These are phyloP conservation scores for Eucalyptus regnans DNA, from an alignment of 345 rosid genomes.

Conservation along the genomic window DNA sequence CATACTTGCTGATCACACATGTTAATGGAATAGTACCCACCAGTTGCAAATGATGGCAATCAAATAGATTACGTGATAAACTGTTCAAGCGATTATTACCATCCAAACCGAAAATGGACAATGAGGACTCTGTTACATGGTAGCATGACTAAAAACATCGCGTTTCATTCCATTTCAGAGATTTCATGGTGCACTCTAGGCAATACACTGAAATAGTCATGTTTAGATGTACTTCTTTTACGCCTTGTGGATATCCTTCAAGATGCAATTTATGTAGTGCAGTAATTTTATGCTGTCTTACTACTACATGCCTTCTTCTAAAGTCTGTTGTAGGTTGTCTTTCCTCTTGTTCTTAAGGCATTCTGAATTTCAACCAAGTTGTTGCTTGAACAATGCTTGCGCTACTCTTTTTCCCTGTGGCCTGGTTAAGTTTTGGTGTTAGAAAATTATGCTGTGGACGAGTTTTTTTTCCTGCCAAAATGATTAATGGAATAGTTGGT, in stretches of 20 bases:
- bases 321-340: not conserved
- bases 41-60: not conserved
- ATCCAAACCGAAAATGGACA: not conserved
- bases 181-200: not conserved
- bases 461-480: not conserved
- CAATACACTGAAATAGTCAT: not conserved
- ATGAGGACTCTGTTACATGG: not conserved
- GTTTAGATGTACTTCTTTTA: not conserved
- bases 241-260: not conserved
- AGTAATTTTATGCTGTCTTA: not conserved
- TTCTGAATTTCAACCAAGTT: not conserved
- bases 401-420: not conserved
- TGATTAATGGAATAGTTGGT: not conserved
- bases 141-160: accelerated
- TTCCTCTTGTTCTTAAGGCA: not conserved
- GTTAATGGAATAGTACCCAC: not conserved
- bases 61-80: not conserved
- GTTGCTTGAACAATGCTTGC: not conserved
- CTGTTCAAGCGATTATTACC: not conserved
- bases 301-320: not conserved
- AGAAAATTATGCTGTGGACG: not conserved
- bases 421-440: not conserved
- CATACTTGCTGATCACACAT: not conserved
- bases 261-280: not conserved
- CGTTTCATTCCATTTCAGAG: not conserved